Evolutionary conservation across 306 rosid genomes (phyloP).

Genomic region (Cucumis cinereus): DNA sequence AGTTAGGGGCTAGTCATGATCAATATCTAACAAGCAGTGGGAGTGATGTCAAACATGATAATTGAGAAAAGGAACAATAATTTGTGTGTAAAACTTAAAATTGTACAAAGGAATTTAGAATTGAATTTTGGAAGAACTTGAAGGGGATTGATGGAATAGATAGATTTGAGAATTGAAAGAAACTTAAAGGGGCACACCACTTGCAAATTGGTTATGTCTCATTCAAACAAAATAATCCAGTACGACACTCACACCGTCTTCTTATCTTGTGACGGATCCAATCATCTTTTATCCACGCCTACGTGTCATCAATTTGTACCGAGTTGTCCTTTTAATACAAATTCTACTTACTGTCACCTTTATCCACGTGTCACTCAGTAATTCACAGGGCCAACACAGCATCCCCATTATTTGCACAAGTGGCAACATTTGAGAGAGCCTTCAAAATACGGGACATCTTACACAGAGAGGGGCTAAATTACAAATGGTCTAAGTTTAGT

Average conservation of each 20-base stretch:
- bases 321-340: conserved; percentile 1
- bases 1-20: too few relatives aligned
- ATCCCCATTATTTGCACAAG: not conserved
- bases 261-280: not conserved
- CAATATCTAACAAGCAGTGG: not conserved
- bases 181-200: not conserved
- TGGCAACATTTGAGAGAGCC: not conserved
- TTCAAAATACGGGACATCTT: not conserved
- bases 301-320: not conserved
- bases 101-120: not conserved
- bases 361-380: not conserved
- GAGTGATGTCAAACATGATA: not conserved
- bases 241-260: not conserved
- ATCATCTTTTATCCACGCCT: not conserved
- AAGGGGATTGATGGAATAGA: too few relatives aligned
- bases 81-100: not conserved
- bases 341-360: not conserved
- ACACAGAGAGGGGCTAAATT: too few relatives aligned
- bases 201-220: not conserved
- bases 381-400: not conserved
- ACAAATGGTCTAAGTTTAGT: too few relatives aligned
- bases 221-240: not conserved
- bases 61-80: not conserved
- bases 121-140: too few relatives aligned
- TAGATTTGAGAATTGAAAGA: not conserved